Percentiles rank a stretch among this genome's conserved stretches.
Conservation (phyloP, 2,329 filamentous ascomycete genomes). For the Macrophomina tecta region DNA sequence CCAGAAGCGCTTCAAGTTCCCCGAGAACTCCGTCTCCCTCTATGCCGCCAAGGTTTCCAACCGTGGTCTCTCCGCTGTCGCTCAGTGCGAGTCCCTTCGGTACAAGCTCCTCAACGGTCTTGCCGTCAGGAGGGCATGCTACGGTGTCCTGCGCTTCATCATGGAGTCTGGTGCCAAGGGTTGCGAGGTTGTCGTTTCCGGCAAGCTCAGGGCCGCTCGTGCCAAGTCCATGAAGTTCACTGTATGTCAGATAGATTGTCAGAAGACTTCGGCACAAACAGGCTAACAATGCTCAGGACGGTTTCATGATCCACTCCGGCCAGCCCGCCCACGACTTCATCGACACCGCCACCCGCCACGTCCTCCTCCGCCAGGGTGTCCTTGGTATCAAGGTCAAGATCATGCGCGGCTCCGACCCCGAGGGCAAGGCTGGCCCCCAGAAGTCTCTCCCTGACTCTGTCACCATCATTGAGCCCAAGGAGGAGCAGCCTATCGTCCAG, state of each 20-base stretch:
- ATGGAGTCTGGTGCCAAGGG: slow-evolving; percentile 99
- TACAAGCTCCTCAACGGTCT: slow-evolving; percentile 99
- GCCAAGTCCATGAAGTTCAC: slow-evolving; percentile 99
- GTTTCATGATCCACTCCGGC: slow-evolving; percentile 99
- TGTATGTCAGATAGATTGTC: slow-evolving; percentile 57
- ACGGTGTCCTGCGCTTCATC: slow-evolving; percentile 99
- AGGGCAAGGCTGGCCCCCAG: slow-evolving; percentile 97
- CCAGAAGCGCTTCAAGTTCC: slow-evolving; percentile 99
- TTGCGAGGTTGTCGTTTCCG: slow-evolving; percentile 98
- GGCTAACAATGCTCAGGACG: slow-evolving; percentile 63
- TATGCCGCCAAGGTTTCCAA: slow-evolving; percentile 99
- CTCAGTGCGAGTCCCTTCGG: slow-evolving; percentile 99
- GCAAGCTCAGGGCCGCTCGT: slow-evolving; percentile 98
- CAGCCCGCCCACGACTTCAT: slow-evolving; percentile 99
- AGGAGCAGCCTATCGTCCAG: slow-evolving; percentile 93
- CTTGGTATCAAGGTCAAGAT: slow-evolving; percentile 99
- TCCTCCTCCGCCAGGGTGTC: slow-evolving; percentile 99
- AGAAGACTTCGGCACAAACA: neutral
- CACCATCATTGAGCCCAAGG: slow-evolving; percentile 99
- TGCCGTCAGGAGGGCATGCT: slow-evolving; percentile 97
- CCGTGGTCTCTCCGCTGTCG: slow-evolving; percentile 98
- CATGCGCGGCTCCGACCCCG: slow-evolving; percentile 99
- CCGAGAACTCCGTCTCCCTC: slow-evolving; percentile 99
- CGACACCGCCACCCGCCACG: slow-evolving; percentile 97
- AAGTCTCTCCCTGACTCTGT: slow-evolving; percentile 98